Evolutionary conservation across 2,329 filamentous ascomycete species (phyloP).

Genomic region (Arthroderma uncinatum): DNA sequence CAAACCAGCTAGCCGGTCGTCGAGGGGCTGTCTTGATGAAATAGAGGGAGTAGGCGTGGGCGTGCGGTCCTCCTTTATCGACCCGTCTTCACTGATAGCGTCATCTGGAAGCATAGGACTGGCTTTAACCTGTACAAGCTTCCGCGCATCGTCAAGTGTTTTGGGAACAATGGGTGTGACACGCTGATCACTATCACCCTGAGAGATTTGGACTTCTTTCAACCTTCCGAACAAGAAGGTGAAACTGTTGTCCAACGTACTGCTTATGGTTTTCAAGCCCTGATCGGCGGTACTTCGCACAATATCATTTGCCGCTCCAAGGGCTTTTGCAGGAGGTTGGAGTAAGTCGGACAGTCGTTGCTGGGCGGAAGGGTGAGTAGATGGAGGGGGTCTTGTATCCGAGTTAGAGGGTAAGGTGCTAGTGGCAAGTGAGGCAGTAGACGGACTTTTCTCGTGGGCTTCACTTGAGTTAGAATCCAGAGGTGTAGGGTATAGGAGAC

Average conservation of each 20-base stretch:
- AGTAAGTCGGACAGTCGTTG: conserved; percentile 75
- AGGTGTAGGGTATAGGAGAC: conserved; percentile 16
- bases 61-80: conserved; percentile 36
- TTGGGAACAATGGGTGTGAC: conserved; percentile 59
- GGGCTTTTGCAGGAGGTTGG: conserved; percentile 67
- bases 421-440: conserved; percentile 16
- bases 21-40: conserved; percentile 34
- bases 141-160: conserved; percentile 84
- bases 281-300: conserved; percentile 84
- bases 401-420: conserved; percentile 18
- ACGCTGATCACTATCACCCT: conserved; percentile 33
- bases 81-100: conserved; percentile 42
- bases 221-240: conserved; percentile 84
- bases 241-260: conserved; percentile 81
- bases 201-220: conserved; percentile 52
- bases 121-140: conserved; percentile 56
- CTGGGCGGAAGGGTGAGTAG: conserved; percentile 45
- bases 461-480: conserved; percentile 8
- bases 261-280: conserved; percentile 81
- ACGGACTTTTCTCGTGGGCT: conserved; percentile 10
- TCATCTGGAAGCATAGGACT: conserved; percentile 39
- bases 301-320: conserved; percentile 73
- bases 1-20: conserved; percentile 59
- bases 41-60: conserved; percentile 19
- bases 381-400: conserved; percentile 14